Base-by-base conservation (phyloP, 2,329 filamentous ascomycete species). In the Penicillium oxalicum region DNA sequence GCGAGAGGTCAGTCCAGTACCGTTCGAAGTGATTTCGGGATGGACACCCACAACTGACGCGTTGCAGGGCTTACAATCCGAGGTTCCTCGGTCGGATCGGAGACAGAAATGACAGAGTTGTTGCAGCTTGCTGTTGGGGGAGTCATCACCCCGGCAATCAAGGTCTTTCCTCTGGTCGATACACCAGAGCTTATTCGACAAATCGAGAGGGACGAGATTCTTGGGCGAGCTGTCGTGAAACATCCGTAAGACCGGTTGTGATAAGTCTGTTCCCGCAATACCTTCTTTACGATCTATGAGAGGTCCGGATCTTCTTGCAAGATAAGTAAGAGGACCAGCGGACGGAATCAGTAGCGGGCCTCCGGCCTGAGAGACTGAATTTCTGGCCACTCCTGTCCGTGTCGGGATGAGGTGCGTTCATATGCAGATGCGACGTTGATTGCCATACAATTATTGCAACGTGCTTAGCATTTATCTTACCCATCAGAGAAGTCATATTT, bases 41-140 rank as follows among this genome's bases (percentile, higher is more conserved):
- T 5, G 4, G 29, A 32, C 29, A 32, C 11, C 11, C 8, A 43
- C 33, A 29, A 18, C 40, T 52, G 40, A 57, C 9, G 6, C 2
- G 40, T 1, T 3, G 18, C 33, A 61, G 59, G 55, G 8, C 48
- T 61, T 4, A 50, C 53, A 1, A 59, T 60, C 32, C 57, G 53
- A 25, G 56, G 58, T 0, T 59, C 58, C 0, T 61, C 58, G 8
- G 56, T 61, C 11, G 59, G 59, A 9, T 59, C 51, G 0, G 59
- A 61, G 32, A 41, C 49, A 12, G 55, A 61, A 24, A 54, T 61
- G 50, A 28, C 35, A 1, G 47, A 54, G 8, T 35, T 61, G 3
- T 29, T 61, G 4, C 48, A 54, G 32, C 51, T 50, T 2, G 59
- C 59, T 1, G n/a, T 51, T 3, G 25, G 44, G 2, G 56, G 58